Conservation (phyloP, 2,329 filamentous ascomycete genomes). For the Exophiala sp. region DNA sequence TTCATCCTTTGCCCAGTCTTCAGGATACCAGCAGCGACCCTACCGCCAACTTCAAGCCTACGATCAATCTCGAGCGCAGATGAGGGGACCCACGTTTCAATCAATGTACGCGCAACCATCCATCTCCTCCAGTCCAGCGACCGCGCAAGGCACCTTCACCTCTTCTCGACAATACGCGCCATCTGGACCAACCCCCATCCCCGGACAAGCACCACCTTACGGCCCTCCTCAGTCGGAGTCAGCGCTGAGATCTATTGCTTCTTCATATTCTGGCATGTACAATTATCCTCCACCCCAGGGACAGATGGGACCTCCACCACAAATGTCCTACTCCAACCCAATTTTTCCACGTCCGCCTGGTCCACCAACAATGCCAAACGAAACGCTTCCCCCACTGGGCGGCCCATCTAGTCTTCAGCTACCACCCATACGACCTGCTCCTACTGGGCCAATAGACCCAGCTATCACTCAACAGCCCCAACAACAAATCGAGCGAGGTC, state of each 20-base stretch:
- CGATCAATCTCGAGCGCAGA: conserved; percentile 8
- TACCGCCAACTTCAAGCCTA: conserved; percentile 18
- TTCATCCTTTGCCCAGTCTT: conserved; percentile 6
- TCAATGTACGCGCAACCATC: conserved; percentile 21
- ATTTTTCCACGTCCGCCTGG: conserved; percentile 17
- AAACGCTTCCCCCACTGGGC: conserved; percentile 12
- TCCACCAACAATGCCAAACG: conserved; percentile 3
- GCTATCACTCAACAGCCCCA: conserved; percentile 22
- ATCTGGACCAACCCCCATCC: conserved; percentile 1
- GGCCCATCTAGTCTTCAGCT: conserved; percentile 22
- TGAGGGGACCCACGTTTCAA: conserved; percentile 9
- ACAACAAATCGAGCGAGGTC: conserved; percentile 1
- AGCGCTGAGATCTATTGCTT: background rate
- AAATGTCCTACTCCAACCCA: conserved; percentile 14
- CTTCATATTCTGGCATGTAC: conserved; percentile 15
- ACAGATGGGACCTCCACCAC: conserved; percentile 9
- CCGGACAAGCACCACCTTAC: conserved; percentile 9
- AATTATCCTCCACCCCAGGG: conserved; percentile 14
- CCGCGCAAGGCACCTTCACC: conserved; percentile 19
- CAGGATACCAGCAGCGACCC: conserved; percentile 1
- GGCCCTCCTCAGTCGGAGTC: conserved; percentile 11
- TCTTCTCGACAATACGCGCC: conserved; percentile 12
- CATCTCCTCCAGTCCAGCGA: conserved; percentile 24
- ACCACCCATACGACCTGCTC: conserved; percentile 26
- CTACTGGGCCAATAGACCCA: conserved; percentile 22